These are phyloP conservation scores for Acanthamoeba healyi DNA, from an alignment of 208 protist genomes.

Conservation along the genomic window DNA sequence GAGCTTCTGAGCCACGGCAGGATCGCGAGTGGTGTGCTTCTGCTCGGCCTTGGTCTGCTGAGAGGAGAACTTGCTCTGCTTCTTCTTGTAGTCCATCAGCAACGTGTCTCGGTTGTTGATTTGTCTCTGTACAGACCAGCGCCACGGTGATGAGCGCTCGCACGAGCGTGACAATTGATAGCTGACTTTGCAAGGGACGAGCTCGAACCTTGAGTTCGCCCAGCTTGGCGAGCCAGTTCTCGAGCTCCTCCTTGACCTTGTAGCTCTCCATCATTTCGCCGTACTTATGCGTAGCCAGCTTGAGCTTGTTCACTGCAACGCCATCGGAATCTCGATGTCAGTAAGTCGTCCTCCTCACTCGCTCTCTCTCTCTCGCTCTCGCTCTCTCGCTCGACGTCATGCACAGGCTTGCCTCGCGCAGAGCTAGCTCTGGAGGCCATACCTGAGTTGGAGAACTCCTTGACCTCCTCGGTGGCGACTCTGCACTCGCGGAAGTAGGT, in stretches of 20 bases:
- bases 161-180: background rate
- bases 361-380: too few species aligned
- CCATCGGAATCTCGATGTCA: too few species aligned
- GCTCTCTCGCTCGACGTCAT: too few species aligned
- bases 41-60: constrained; percentile 35
- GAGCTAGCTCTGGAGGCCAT: too few species aligned
- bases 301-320: constrained; percentile 22
- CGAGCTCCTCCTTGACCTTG: constrained; percentile 52
- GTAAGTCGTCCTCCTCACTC: background rate
- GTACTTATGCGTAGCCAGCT: constrained; percentile 62
- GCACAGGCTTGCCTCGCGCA: too few species aligned
- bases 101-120: constrained; percentile 46
- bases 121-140: constrained; percentile 2
- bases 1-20: constrained; percentile 26
- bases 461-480: constrained; percentile 9
- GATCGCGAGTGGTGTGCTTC: background rate
- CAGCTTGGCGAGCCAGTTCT: constrained; percentile 56
- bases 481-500: constrained; percentile 59
- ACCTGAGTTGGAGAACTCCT: constrained; percentile 41
- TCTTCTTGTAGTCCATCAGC: constrained; percentile 47
- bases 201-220: constrained; percentile 19
- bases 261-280: constrained; percentile 67
- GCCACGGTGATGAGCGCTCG: background rate
- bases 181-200: too few species aligned
- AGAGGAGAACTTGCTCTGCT: background rate